Base-by-base conservation (phyloP, 805 yeast species). In the Sungouiozyma intestinalis region DNA sequence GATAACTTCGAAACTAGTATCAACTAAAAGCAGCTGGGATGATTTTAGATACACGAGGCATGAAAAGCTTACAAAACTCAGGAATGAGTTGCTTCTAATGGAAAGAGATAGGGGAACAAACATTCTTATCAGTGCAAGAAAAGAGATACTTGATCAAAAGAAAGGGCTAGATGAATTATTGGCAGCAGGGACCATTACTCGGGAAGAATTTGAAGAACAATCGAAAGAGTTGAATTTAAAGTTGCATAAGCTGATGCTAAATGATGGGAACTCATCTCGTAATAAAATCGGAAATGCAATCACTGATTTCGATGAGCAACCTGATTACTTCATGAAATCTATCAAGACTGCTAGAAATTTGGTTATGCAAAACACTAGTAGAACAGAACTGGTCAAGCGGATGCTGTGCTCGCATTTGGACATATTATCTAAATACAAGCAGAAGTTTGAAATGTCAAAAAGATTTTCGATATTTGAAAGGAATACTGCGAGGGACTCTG, bases 321-420 rank as follows among this genome's bases (percentile, higher is more conserved):
- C 32, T 27, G 45, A 53, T 16, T 35, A 44, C 20, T 56, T 53
- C 40, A 40, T 34, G 5, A 51, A 46, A 36, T 53, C 60, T 2
- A 19, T 56, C 5, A 46, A 42, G 5, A 48, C 50, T 3, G 62
- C 62, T 1, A 46, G 44, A 38, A 40, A 46, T 16, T 21, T 57
- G 16, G 33, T 55, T 3, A 35, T 17, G 6, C 45, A 49, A 15
- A 54, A 50, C 35, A 33, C 45, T 4, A 41, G 57, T 2, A 44
- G 60, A 39, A 46, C 55, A 11, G 47, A 45, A 18, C 16, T 48
- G 7, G 45, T 50, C 0, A 57, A 54, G 33, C 36, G 45, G 15
- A 31, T 49, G 31, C 40, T 57, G 13, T 41, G 33, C 15, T 39
- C 42, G n/a, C 51, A 53, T 33, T 29, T 57, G 17, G 52, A 52